These are phyloP conservation scores for Platismatia glauca DNA, from an alignment of 495 filamentous ascomycete species.

Conservation along the genomic window DNA sequence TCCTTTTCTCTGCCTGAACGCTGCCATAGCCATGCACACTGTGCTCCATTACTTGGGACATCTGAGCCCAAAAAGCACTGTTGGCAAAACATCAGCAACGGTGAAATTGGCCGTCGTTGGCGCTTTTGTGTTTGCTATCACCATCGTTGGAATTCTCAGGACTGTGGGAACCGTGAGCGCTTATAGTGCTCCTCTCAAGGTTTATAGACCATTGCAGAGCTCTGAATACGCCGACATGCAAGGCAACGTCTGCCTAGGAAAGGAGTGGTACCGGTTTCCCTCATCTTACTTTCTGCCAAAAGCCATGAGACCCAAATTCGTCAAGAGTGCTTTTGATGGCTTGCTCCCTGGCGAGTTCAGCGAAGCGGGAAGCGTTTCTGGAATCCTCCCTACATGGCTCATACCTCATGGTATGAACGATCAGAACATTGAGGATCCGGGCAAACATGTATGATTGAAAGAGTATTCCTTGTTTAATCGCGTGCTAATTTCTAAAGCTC, in stretches of 20 bases:
- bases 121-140: constrained; percentile 44
- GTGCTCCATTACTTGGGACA: constrained; percentile 63
- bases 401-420: constrained; percentile 86
- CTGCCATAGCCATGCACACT: constrained; percentile 75
- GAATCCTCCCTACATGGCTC: constrained; percentile 65
- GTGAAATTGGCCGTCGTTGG: constrained; percentile 57
- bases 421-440: constrained; percentile 73
- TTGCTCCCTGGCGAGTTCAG: constrained; percentile 86
- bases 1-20: constrained; percentile 84
- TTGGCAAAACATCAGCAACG: constrained; percentile 59
- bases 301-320: constrained; percentile 70
- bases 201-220: constrained; percentile 54
- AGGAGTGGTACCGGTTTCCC: constrained; percentile 98
- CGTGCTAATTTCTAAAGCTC: constrained; percentile 36
- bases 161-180: constrained; percentile 72
- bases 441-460: constrained; percentile 64
- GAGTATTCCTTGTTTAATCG: constrained; percentile 12
- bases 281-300: constrained; percentile 83
- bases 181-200: constrained; percentile 74
- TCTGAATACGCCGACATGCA: constrained; percentile 42
- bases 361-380: constrained; percentile 51
- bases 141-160: constrained; percentile 59
- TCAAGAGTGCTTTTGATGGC: constrained; percentile 82
- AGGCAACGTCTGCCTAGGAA: constrained; percentile 79
- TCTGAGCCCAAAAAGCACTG: constrained; percentile 51